These are phyloP conservation scores for Thalassiosira hispida DNA, from an alignment of 352 stramenopile species.

Conservation along the genomic window DNA sequence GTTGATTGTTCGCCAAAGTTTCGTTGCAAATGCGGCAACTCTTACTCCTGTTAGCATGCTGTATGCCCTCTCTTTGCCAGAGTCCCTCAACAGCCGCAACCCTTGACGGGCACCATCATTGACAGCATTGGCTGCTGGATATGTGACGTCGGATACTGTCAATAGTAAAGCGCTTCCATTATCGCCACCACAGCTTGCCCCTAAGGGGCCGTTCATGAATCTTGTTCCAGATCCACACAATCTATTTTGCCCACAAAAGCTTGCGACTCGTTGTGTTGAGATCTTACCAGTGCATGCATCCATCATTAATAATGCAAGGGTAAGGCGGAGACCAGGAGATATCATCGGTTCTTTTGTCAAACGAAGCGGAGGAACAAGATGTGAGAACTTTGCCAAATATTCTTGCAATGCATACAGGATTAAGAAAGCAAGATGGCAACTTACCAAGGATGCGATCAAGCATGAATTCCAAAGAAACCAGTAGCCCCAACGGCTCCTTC, in stretches of 20 bases:
- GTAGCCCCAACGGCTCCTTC: constrained; percentile 60
- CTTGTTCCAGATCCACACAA: constrained; percentile 58
- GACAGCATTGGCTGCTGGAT: constrained; percentile 73
- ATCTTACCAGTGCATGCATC: constrained; percentile 82
- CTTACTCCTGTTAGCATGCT: constrained; percentile 59
- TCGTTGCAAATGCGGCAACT: constrained; percentile 74
- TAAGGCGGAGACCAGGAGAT: constrained; percentile 70
- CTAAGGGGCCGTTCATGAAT: constrained; percentile 77
- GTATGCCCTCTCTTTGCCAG: constrained; percentile 45
- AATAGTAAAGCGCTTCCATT: constrained; percentile 69
- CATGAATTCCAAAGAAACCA: constrained; percentile 75
- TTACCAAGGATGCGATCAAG: constrained; percentile 66
- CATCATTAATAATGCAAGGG: constrained; percentile 76
- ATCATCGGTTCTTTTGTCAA: constrained; percentile 48
- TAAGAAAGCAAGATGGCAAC: constrained; percentile 9
- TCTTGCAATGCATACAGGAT: background rate
- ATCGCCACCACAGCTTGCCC: constrained; percentile 72
- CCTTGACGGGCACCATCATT: constrained; percentile 79
- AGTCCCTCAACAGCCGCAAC: constrained; percentile 63
- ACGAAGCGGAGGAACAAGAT: constrained; percentile 4
- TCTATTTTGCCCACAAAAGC: constrained; percentile 67
- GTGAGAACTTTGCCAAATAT: background rate
- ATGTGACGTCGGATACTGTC: constrained; percentile 59
- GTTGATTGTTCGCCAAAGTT: constrained; percentile 82
- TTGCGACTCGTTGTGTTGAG: constrained; percentile 76